phyloP scores from a whole-genome alignment of 169 alveolate species.

The Plasmodium sp. region DNA sequence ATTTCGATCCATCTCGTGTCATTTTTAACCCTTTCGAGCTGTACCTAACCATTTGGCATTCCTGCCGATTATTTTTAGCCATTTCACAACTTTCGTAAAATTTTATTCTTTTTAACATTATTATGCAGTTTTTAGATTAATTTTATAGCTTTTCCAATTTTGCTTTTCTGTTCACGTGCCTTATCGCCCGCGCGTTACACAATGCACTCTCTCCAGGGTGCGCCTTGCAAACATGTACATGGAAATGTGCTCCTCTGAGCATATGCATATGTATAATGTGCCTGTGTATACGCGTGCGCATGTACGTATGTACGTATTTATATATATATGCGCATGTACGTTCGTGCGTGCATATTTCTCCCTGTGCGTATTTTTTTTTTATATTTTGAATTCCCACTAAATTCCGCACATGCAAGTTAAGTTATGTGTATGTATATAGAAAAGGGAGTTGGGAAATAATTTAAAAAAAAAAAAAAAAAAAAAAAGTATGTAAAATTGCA shows the following conservation, averaged over 20 bases:
- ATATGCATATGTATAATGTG: not conserved
- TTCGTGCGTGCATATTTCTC: not conserved
- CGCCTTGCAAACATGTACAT: not conserved
- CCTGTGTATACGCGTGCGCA: not conserved
- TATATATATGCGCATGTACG: not conserved
- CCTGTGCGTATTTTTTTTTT: not conserved
- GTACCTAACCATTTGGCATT: not conserved
- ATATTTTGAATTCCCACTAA: not conserved
- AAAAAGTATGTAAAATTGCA: not conserved
- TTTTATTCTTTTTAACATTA: not conserved
- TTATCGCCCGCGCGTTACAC: not conserved
- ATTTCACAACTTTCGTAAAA: not conserved
- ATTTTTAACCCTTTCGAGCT: not conserved
- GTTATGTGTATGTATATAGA: not conserved
- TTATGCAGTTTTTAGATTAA: not conserved
- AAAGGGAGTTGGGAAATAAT: not conserved
- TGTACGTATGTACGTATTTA: not conserved
- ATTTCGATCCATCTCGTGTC: not conserved
- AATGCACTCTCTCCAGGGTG: not conserved
- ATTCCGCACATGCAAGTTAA: not conserved
- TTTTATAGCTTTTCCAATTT: constrained; percentile 4
- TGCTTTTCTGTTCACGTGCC: not conserved
- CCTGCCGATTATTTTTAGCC: not conserved
- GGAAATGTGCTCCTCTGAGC: not conserved
- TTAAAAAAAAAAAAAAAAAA: not conserved